Base-by-base conservation (phyloP, 139 green algal genomes). In the Picochlorum costavermella region DNA sequence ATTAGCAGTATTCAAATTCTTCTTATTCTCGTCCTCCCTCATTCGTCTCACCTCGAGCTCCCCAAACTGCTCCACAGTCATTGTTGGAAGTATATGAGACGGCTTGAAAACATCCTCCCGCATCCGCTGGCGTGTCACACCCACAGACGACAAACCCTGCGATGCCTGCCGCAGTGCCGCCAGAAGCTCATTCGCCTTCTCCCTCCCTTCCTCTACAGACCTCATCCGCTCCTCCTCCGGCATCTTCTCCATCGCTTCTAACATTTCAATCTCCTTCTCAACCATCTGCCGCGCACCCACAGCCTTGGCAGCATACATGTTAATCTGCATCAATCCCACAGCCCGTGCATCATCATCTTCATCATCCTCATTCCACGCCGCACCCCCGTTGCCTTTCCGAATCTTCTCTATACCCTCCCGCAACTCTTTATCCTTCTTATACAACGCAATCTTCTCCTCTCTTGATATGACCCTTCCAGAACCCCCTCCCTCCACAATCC, bases 81-180 rank as follows among this genome's bases (percentile, higher is more conserved):
- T 73, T 0, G 82, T 91, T 16, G 89, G 86, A 56, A 91, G 58
- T n/a, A 62, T 77, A 61, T 94, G 79, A 50, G 64, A 72, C 14
- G 89, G 89, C 29, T 75, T 71, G 55, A 96, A 96, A 30, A 96
- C 86, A 36, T 77, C 51, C 0, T 37, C 40, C 4, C 50, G 50
- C 23, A 86, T 5, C 43, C 43, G 23, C 17, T 69, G 57, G 5
- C 69, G 49, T 10, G 16, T 14, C 29, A 23, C 43, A 61, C 56
- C 23, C 51, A 20, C 4, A 55, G 43, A 64, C 29, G 37, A 30
- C 10, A 37, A 0, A 13, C 63, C 49, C 31, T 30, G 56, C 1
- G 74, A 51, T 2, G n/a, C 63, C 20, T 29, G 29, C 0, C 57
- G 68, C 3, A 63, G 68, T 3, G 26, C 45, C 0, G 30, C 65